Base-by-base conservation (phyloP, 805 yeast species). In the Ogataea polymorpha region DNA sequence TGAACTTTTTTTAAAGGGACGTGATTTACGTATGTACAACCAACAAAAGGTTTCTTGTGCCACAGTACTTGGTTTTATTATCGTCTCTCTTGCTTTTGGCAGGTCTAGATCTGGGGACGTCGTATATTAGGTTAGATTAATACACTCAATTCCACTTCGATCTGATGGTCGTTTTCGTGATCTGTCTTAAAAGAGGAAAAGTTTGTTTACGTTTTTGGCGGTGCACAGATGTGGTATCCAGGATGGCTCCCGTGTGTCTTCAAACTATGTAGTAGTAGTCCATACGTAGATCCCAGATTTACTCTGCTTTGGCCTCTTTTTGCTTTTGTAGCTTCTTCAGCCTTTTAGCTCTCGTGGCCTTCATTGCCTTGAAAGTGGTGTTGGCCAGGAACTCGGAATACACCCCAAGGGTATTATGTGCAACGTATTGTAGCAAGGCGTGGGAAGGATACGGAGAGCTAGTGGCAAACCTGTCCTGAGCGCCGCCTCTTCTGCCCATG, bases 371-470 rank as follows among this genome's bases (percentile, higher is more conserved):
- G 54, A 71, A 74, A 67, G 90, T 91, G 57, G 86, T 60, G 25
- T 62, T 55, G 54, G 86, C 84, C 32, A 86, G 95, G 15, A 83
- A 25, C 50, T 71, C 72, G 42, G 91, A 79, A 67, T 74, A 88
- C 30, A 86, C 88, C 20, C 99, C 98, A 35, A 89, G 81, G 9
- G 88, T 75, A 56, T 77, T 76, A 36, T 80, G 90, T 48, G 90
- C 78, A 39, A 70, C 70, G 74, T 86, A 90, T 62, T 90, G 96
- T 82, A 90, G 80, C 38, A 91, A 60, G 2, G 97, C 98, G 66
- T 93, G 99, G 2, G 88, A 65, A 87, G 96, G 89, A 73, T 72
- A 93, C 24, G 99, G 99, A 2, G 98, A 91, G 41, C 72, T 66
- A 2, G 96, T 88, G 24, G 80, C 95, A 54, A 62, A 87, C 55